Conservation (phyloP, 2,329 filamentous ascomycete genomes). For the Aspergillus pseudoviridinutans region DNA sequence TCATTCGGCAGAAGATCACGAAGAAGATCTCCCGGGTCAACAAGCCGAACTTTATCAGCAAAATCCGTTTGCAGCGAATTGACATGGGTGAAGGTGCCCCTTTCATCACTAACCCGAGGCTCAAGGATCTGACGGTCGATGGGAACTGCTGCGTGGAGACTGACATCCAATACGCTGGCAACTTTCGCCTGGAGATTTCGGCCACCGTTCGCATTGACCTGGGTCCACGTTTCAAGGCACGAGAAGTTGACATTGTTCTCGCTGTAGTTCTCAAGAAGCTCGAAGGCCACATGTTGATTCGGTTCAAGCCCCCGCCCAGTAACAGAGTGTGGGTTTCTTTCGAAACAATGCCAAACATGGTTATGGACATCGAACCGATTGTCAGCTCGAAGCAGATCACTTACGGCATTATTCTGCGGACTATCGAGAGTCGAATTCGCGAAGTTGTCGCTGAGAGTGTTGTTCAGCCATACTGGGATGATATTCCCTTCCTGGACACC, state of each 20-base stretch:
- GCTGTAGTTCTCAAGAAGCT: constrained; percentile 80
- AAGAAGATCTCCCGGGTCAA: constrained; percentile 96
- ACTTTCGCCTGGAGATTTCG: constrained; percentile 82
- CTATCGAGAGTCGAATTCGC: constrained; percentile 92
- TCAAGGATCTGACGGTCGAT: constrained; percentile 86
- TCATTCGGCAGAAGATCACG: constrained; percentile 79
- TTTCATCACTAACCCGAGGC: constrained; percentile 79
- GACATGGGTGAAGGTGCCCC: constrained; percentile 84
- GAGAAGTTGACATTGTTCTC: constrained; percentile 84
- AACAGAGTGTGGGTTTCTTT: constrained; percentile 97
- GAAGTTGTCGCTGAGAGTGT: constrained; percentile 90
- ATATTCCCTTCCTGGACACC: constrained; percentile 85
- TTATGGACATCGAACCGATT: constrained; percentile 90
- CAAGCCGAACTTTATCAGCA: constrained; percentile 83
- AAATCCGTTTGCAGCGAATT: constrained; percentile 76
- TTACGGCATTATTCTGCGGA: constrained; percentile 82
- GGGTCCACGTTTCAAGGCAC: constrained; percentile 79
- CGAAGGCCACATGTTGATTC: constrained; percentile 78
- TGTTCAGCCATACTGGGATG: constrained; percentile 93
- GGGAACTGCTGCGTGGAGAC: constrained; percentile 84
- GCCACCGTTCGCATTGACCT: constrained; percentile 92
- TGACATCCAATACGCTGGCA: constrained; percentile 84
- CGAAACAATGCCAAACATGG: constrained; percentile 87
- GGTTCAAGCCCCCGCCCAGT: constrained; percentile 90
- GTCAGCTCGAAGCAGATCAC: constrained; percentile 95